phyloP scores from a whole-genome alignment of 2,329 filamentous ascomycete genomes.

The Orbilia oligospora region DNA sequence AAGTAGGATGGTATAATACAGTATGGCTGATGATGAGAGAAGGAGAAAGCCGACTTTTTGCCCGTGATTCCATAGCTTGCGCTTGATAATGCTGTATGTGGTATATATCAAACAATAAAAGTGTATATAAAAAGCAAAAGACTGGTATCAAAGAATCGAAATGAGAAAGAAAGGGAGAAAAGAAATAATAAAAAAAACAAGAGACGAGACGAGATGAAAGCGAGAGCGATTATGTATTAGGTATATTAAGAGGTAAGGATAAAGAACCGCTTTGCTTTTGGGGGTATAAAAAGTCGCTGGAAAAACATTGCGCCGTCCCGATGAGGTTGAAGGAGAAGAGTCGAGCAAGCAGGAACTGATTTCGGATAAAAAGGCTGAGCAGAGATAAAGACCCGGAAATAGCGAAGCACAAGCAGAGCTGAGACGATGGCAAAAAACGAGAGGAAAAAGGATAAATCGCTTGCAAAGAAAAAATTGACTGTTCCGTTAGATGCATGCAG shows the following conservation, averaged over 20 bases:
- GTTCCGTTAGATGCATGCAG: conserved; percentile 58
- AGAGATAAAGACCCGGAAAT: conserved; percentile 40
- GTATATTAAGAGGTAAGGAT: conserved; percentile 27
- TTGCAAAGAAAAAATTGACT: conserved; percentile 42
- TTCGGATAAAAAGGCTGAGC: conserved; percentile 60
- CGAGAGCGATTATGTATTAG: conserved; percentile 52
- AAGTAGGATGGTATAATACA: conserved; percentile 48
- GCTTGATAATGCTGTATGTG: conserved; percentile 26
- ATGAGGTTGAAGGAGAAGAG: conserved; percentile 51
- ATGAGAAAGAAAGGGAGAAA: conserved; percentile 1
- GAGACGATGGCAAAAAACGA: conserved; percentile 47
- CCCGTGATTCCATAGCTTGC: conserved; percentile 57
- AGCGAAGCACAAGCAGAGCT: conserved; percentile 24
- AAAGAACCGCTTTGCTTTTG: conserved; percentile 51
- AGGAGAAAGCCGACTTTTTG: conserved; percentile 56
- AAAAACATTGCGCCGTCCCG: conserved; percentile 61
- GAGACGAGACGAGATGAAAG: conserved; percentile 28
- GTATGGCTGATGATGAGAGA: conserved; percentile 29
- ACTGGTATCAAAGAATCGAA: conserved; percentile 37
- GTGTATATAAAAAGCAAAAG: conserved; percentile 31
- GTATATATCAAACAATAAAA: conserved; percentile 35
- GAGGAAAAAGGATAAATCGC: conserved; percentile 49
- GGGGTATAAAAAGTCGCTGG: conserved; percentile 60
- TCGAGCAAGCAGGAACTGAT: conserved; percentile 51
- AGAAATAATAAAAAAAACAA: background rate